Conservation (phyloP, 371 early-diverging fungal genomes). For the Haplosporangium sp. region DNA sequence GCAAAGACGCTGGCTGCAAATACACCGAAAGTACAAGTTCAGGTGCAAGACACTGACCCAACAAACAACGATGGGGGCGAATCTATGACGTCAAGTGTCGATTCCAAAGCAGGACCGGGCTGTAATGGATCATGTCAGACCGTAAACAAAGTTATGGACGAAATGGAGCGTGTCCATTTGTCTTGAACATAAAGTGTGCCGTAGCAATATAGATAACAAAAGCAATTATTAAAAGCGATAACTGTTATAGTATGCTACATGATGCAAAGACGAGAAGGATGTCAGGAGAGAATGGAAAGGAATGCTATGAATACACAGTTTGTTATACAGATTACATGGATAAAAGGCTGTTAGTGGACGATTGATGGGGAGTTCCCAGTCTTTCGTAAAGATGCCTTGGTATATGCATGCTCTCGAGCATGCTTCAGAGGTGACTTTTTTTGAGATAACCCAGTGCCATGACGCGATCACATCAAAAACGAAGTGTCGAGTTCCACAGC, state of each 20-base stretch:
- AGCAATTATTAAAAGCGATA: neutral
- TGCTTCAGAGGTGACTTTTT: too few relatives aligned
- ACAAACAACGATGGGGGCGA: neutral
- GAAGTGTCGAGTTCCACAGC: conserved; percentile 72
- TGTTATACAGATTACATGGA: too few relatives aligned
- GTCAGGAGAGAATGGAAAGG: too few relatives aligned
- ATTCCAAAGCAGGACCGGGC: neutral
- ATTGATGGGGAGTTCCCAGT: too few relatives aligned
- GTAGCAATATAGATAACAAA: too few relatives aligned
- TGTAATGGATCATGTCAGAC: conserved; percentile 39
- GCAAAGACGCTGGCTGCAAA: conserved; percentile 34
- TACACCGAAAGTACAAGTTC: conserved; percentile 35
- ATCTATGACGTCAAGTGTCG: neutral
- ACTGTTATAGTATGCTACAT: conserved; percentile 1
- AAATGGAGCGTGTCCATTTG: conserved; percentile 14
- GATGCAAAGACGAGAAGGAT: neutral
- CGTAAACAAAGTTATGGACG: conserved; percentile 9
- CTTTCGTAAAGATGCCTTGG: too few relatives aligned
- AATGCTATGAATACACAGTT: too few relatives aligned
- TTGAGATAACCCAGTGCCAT: too few relatives aligned
- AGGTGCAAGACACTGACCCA: conserved; percentile 9
- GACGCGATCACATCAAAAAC: neutral
- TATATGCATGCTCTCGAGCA: too few relatives aligned
- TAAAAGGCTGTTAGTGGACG: too few relatives aligned
- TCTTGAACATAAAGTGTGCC: neutral